Percentiles rank a stretch among this genome's conserved stretches.
These are phyloP conservation scores for Aureobasidium zeae DNA, from an alignment of 2,329 filamentous ascomycete genomes.

Conservation along the genomic window DNA sequence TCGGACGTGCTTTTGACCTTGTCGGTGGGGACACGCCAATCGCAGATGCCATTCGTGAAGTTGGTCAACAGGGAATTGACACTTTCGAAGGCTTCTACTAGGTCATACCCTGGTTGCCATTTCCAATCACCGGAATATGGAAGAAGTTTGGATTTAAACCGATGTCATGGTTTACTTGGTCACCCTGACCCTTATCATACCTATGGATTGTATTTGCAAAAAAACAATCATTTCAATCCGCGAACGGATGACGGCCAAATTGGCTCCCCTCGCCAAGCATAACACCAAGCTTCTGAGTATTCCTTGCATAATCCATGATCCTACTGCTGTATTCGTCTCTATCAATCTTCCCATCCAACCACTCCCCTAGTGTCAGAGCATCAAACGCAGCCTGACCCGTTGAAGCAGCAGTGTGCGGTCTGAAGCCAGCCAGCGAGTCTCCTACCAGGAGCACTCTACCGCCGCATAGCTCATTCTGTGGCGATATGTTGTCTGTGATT, in stretches of 20 bases:
- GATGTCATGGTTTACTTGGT: too few species aligned
- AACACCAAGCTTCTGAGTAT: constrained; percentile 32
- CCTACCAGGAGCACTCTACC: constrained; percentile 39
- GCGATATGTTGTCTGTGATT: constrained; percentile 36
- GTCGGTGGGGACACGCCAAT: constrained; percentile 34
- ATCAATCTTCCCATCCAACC: constrained; percentile 31
- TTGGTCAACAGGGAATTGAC: constrained; percentile 30
- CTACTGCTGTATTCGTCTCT: constrained; percentile 30
- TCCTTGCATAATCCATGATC: constrained; percentile 30
- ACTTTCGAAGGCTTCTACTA: constrained; percentile 29
- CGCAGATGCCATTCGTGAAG: constrained; percentile 32
- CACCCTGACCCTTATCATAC: too few species aligned
- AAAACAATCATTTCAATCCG: too few species aligned
- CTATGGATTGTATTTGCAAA: too few species aligned
- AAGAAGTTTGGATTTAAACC: too few species aligned
- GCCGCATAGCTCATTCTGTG: constrained; percentile 31
- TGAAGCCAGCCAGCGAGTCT: constrained; percentile 38
- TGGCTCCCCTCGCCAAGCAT: constrained; percentile 35
- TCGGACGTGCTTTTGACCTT: constrained; percentile 37
- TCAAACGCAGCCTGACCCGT: constrained; percentile 42
- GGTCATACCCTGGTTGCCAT: too few species aligned
- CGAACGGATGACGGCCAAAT: constrained; percentile 29
- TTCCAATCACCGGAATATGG: too few species aligned
- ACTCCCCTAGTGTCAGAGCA: constrained; percentile 33
- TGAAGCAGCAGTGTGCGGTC: constrained; percentile 39